A percentile compares a stretch with the other conserved stretches of the same genome.
These are phyloP conservation scores for Pseudocercospora eumusae DNA, from an alignment of 2,329 filamentous ascomycete genomes.

Conservation along the genomic window DNA sequence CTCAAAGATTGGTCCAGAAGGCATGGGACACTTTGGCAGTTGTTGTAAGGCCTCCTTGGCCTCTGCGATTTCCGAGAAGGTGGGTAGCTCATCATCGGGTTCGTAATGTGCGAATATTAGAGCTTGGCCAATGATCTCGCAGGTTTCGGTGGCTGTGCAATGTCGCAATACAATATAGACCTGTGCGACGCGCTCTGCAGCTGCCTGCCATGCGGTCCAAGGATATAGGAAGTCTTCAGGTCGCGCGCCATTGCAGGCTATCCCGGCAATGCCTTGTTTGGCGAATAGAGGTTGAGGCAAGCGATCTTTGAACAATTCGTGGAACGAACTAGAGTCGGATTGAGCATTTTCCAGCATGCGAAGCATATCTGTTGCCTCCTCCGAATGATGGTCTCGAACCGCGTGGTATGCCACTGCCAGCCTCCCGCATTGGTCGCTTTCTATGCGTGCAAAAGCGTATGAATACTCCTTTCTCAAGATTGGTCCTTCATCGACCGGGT, in stretches of 20 bases:
- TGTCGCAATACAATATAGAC: neutral
- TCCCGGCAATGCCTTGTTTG: neutral
- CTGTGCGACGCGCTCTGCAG: neutral
- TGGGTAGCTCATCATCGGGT: neutral
- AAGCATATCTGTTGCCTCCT: neutral
- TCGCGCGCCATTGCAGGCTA: neutral
- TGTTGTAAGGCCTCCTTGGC: accelerated
- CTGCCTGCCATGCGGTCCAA: neutral
- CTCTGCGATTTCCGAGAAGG: neutral
- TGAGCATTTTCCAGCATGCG: neutral
- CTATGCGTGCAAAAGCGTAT: neutral
- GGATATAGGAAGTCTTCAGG: neutral
- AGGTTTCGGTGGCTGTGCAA: neutral
- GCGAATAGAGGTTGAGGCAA: neutral
- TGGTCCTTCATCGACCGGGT: neutral
- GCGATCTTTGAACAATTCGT: neutral
- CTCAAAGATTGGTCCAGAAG: neutral
- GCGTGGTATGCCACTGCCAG: neutral
- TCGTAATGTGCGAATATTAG: neutral
- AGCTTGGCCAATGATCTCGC: neutral
- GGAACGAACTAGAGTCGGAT: neutral
- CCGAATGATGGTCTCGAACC: neutral
- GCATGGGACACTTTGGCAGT: neutral
- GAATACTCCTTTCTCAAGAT: neutral
- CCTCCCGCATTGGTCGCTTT: neutral